Evolutionary conservation across 2,329 filamentous ascomycete species (phyloP).

Genomic region (Dothistroma septosporum): DNA sequence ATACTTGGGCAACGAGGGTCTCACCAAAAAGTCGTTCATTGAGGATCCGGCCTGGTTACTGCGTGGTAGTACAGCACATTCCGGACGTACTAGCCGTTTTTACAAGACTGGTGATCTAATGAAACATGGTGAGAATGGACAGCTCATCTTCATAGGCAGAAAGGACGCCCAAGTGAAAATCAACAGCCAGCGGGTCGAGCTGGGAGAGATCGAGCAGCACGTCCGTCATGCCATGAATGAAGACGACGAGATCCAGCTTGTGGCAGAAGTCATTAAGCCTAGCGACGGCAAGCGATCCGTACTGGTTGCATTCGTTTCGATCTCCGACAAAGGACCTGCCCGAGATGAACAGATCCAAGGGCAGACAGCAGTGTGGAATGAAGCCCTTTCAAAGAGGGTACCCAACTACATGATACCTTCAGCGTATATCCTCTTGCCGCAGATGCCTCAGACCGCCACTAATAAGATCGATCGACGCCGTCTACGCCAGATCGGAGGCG

Average conservation of each 20-base stretch:
- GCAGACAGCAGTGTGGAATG: conserved; percentile 18
- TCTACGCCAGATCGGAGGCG: no score
- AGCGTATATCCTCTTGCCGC: conserved; percentile 62
- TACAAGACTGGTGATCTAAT: conserved; percentile 61
- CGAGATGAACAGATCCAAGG: conserved; percentile 37
- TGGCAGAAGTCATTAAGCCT: no score
- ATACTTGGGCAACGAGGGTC: conserved; percentile 37
- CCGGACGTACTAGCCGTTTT: conserved; percentile 38
- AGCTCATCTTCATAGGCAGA: conserved; percentile 56
- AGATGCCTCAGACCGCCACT: conserved; percentile 64
- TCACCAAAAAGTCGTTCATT: conserved; percentile 34
- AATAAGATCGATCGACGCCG: conserved; percentile 63
- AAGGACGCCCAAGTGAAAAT: conserved; percentile 75
- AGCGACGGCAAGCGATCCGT: no score
- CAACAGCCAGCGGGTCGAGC: conserved; percentile 70
- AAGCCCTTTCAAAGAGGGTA: no score
- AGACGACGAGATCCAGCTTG: no score
- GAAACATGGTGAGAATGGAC: conserved; percentile 50
- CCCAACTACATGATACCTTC: conserved; percentile 73
- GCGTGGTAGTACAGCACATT: conserved; percentile 4
- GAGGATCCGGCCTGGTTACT: conserved; percentile 26
- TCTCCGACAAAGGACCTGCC: no score
- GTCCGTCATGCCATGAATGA: conserved; percentile 33
- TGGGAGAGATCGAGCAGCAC: conserved; percentile 65
- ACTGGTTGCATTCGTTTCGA: no score